Evolutionary conservation across 2,329 filamentous ascomycete genomes (phyloP).

Genomic region (Nannizziopsis arthrosporioides): DNA sequence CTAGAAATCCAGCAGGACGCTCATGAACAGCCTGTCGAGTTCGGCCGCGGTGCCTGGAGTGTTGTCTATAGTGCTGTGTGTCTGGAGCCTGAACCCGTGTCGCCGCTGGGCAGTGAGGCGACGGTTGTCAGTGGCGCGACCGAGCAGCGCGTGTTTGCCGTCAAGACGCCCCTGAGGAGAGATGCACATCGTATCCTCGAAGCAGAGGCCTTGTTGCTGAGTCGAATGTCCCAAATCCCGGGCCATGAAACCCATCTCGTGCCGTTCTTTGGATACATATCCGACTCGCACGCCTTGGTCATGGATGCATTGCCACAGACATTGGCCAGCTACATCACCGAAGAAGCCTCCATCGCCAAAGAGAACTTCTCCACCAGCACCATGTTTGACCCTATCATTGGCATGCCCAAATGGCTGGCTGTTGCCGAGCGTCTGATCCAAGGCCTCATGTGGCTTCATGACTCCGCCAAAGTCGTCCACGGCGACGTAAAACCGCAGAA

Average conservation of each 20-base stretch:
- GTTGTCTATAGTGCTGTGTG: constrained; percentile 34
- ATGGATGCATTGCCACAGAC: constrained; percentile 35
- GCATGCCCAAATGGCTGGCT: constrained; percentile 30
- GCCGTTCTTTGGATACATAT: constrained; percentile 36
- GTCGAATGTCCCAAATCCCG: constrained; percentile 26
- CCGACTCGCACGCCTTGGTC: constrained; percentile 30
- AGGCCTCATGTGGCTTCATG: constrained; percentile 36
- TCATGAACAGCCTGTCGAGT: constrained; percentile 26
- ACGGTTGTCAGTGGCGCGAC: neutral
- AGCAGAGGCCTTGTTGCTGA: constrained; percentile 34
- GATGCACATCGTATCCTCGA: constrained; percentile 33
- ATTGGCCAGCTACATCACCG: constrained; percentile 33
- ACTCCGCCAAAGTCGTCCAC: constrained; percentile 32
- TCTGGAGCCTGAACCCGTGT: neutral
- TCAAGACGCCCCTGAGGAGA: constrained; percentile 34
- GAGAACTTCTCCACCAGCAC: constrained; percentile 29
- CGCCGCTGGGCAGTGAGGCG: neutral
- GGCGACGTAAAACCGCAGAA: constrained; percentile 41
- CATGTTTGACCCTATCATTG: constrained; percentile 37
- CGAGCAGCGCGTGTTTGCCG: constrained; percentile 28
- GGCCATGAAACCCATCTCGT: constrained; percentile 30
- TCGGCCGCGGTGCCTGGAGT: constrained; percentile 39
- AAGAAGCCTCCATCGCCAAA: constrained; percentile 22
- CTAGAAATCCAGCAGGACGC: constrained; percentile 24
- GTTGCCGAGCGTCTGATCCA: constrained; percentile 32